Evolutionary conservation across 768 basidiomycete genomes (phyloP), one percentile per base, ranked within the genome.

Genomic region (Naematelia aurantialba): DNA sequence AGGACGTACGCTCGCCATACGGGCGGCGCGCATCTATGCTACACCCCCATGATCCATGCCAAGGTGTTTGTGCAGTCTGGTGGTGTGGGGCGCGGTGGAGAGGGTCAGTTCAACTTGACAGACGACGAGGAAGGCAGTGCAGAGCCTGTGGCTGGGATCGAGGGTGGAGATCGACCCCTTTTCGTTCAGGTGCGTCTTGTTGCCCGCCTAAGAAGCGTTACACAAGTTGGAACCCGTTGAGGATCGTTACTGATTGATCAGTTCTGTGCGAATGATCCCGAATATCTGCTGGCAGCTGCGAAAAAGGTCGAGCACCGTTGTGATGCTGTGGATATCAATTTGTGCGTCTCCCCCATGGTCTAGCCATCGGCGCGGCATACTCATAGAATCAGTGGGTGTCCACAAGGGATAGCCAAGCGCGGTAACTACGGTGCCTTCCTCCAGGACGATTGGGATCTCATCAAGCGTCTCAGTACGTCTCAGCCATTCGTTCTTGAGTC

Each of bases 41-140:
- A 96, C 73, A 92, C 93, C 0, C 96, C 96, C 17, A 99, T 99
- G 96, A 96, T 99, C 69, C 90, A 94, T 62, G 90, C 92, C 60
- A 91, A 89, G 79, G 58, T 73, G 22, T 74, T 76, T 47, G 45
- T 61, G 11, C 55, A 61, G 22, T 47, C 64, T 17, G 45, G 54
- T 24, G 11, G 44, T 5, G 52, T 45, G 8, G 30, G 42, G 0
- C 63, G 59, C 45, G 64, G 61, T 14, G 65, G 65, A 10, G 66
- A 67, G 60, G 67, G 70, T 42, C 66, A 66, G 27, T 64, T 72
- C 55, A 58, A 67, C 30, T 39, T 87, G 27, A 70, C 80, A 4
- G 77, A 80, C 34, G 87, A 84, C 4, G 91, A 98, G 74, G 96
- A 98, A 79, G 96, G 96, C 8, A 82, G 84, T 49, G 80, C 63